Evolutionary conservation across 495 filamentous ascomycete species (phyloP).

Genomic region (Bacidia rubella): DNA sequence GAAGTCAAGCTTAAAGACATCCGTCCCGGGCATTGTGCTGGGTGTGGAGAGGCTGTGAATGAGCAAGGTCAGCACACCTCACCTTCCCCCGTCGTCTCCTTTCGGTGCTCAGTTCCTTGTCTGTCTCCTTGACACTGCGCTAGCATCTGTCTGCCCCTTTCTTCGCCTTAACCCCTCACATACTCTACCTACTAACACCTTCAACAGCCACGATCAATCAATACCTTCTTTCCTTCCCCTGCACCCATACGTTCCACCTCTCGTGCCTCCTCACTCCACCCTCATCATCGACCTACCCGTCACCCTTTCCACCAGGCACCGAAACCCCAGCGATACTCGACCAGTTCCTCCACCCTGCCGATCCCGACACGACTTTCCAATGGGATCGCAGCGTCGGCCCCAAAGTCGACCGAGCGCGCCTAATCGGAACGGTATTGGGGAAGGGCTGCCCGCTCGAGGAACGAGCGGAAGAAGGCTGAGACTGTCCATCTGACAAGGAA

Average conservation of each 20-base stretch:
- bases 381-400: slow-evolving; percentile 16
- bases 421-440: slow-evolving; percentile 13
- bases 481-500: background rate
- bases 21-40: slow-evolving; percentile 43
- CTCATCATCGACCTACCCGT: too few species aligned
- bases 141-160: background rate
- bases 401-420: slow-evolving; percentile 15
- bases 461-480: background rate
- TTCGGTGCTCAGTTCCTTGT: background rate
- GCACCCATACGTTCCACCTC: slow-evolving; percentile 79
- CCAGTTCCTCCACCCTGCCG: slow-evolving; percentile 4
- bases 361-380: background rate
- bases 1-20: slow-evolving; percentile 21
- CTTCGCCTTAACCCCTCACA: background rate
- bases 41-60: slow-evolving; percentile 46
- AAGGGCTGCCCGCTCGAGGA: slow-evolving; percentile 16
- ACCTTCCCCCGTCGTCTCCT: background rate
- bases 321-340: slow-evolving; percentile 23
- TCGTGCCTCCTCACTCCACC: slow-evolving; percentile 54
- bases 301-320: slow-evolving; percentile 23
- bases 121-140: slow-evolving; percentile 6
- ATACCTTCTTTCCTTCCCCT: slow-evolving; percentile 76
- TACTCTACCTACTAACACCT: slow-evolving; percentile 9
- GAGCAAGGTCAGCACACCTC: slow-evolving; percentile 31
- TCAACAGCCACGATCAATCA: background rate